Conservation (phyloP, 1,284 basidiomycete species). For the Veloboletus limbatus region DNA sequence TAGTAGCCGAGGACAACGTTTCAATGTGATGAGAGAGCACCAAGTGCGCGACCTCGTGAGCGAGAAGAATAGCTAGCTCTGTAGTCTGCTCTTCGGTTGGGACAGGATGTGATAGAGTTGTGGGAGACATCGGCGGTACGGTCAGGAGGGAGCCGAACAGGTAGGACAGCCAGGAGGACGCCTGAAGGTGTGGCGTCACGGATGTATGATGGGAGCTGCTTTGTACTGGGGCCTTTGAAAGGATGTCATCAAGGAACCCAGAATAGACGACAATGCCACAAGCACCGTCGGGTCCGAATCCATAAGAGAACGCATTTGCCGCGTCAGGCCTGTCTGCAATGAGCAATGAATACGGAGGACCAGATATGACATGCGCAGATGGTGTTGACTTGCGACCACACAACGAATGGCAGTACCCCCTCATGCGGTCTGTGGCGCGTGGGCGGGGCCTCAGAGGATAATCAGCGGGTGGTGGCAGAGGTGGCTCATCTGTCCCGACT, state of each 20-base stretch:
- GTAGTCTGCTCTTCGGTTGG: constrained; percentile 79
- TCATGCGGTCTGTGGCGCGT: constrained; percentile 62
- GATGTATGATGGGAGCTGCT: constrained; percentile 14
- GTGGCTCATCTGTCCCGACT: constrained; percentile 47
- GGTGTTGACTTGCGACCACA: constrained; percentile 40
- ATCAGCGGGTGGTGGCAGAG: constrained; percentile 68
- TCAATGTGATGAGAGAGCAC: constrained; percentile 87
- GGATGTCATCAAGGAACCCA: constrained; percentile 80
- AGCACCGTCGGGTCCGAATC: constrained; percentile 85
- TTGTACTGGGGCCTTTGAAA: constrained; percentile 44
- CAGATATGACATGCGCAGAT: constrained; percentile 59
- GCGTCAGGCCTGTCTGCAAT: constrained; percentile 78
- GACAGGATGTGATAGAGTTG: constrained; percentile 35
- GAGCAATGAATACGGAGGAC: constrained; percentile 83
- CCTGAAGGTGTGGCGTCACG: constrained; percentile 19
- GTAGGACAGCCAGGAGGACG: constrained; percentile 46
- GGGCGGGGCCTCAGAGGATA: constrained; percentile 69
- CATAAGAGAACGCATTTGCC: constrained; percentile 87
- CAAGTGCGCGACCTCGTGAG: constrained; percentile 87
- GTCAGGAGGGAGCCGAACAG: constrained; percentile 48
- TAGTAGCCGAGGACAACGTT: constrained; percentile 76
- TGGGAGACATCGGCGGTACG: constrained; percentile 31
- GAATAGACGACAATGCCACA: constrained; percentile 89
- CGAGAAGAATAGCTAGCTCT: constrained; percentile 80
- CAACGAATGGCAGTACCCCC: constrained; percentile 50